Evolutionary conservation across 768 basidiomycete genomes (phyloP).

Genomic region (Guyanaporus albipodus): DNA sequence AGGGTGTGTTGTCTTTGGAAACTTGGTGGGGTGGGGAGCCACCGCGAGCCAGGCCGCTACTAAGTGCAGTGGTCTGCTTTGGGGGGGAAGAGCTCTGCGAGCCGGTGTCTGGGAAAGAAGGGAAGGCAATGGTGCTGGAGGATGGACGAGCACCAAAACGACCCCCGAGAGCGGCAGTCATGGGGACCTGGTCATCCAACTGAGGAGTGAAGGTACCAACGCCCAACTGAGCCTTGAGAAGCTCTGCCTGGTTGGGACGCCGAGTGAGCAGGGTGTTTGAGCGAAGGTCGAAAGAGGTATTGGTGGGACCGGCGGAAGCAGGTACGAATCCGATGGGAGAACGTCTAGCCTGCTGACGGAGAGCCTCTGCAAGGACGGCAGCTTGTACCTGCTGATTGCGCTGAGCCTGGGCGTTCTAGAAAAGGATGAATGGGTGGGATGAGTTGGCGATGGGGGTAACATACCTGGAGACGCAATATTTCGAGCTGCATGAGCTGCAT

Average conservation of each 20-base stretch:
- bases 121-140: slow-evolving; percentile 38
- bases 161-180: slow-evolving; percentile 77
- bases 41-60: slow-evolving; percentile 70
- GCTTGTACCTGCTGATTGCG: slow-evolving; percentile 59
- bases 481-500: slow-evolving; percentile 86
- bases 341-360: slow-evolving; percentile 46
- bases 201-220: slow-evolving; percentile 27
- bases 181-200: slow-evolving; percentile 61
- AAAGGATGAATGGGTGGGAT: slow-evolving; percentile 10
- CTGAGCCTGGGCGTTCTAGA: slow-evolving; percentile 65
- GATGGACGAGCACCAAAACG: slow-evolving; percentile 62
- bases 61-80: slow-evolving; percentile 62
- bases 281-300: slow-evolving; percentile 61
- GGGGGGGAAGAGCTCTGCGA: slow-evolving; percentile 43
- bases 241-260: slow-evolving; percentile 66
- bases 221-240: slow-evolving; percentile 57
- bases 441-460: slow-evolving; percentile 11
- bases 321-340: slow-evolving; percentile 38
- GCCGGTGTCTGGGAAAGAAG: slow-evolving; percentile 40
- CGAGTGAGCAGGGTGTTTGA: slow-evolving; percentile 58
- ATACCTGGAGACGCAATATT: slow-evolving; percentile 74
- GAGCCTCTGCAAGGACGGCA: slow-evolving; percentile 59
- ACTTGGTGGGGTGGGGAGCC: slow-evolving; percentile 40
- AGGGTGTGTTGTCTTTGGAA: slow-evolving; percentile 40
- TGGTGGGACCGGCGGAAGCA: slow-evolving; percentile 70